These are phyloP conservation scores for Pseudogymnoascus sp. DNA, from an alignment of 2,329 filamentous ascomycete species.

Conservation along the genomic window DNA sequence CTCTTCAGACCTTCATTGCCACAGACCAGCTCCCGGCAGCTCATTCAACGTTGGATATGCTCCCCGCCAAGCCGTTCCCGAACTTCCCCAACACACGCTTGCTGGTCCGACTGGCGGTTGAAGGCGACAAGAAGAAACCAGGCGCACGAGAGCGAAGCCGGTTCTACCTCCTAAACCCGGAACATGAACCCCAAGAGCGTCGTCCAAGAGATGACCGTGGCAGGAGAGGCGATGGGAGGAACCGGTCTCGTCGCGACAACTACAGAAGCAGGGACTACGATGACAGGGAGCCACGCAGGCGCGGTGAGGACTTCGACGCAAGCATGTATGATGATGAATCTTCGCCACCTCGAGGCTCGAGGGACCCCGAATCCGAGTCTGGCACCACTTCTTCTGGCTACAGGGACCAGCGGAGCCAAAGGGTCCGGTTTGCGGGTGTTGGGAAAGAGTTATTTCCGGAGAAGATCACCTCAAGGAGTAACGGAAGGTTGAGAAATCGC, in stretches of 20 bases:
- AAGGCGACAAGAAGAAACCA: constrained; percentile 68
- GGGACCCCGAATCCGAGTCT: constrained; percentile 14
- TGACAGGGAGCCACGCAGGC: constrained; percentile 31
- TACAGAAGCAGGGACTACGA: constrained; percentile 55
- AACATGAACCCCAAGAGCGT: constrained; percentile 73
- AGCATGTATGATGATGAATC: constrained; percentile 66
- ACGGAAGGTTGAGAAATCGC: constrained; percentile 26
- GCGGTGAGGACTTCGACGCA: constrained; percentile 53
- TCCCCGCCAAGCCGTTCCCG: constrained; percentile 61
- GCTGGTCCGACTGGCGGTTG: constrained; percentile 64
- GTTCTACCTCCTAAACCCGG: constrained; percentile 87
- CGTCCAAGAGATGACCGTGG: constrained; percentile 47
- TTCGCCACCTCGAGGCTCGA: constrained; percentile 27
- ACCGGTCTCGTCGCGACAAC: constrained; percentile 34
- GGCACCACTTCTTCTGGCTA: constrained; percentile 19
- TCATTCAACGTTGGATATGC: constrained; percentile 42
- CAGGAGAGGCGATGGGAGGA: constrained; percentile 28
- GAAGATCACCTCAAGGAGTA: constrained; percentile 22
- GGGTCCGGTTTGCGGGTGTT: constrained; percentile 12
- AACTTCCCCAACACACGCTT: constrained; percentile 61
- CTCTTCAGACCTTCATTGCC: constrained; percentile 44
- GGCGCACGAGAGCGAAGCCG: constrained; percentile 74
- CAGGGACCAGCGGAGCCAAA: constrained; percentile 23
- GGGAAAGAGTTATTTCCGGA: constrained; percentile 56
- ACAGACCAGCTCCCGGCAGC: constrained; percentile 42